Percentiles rank a stretch among this genome's conserved stretches.
Evolutionary conservation across 169 alveolate genomes (phyloP).

Genomic region (Plasmodium knowlesi): DNA sequence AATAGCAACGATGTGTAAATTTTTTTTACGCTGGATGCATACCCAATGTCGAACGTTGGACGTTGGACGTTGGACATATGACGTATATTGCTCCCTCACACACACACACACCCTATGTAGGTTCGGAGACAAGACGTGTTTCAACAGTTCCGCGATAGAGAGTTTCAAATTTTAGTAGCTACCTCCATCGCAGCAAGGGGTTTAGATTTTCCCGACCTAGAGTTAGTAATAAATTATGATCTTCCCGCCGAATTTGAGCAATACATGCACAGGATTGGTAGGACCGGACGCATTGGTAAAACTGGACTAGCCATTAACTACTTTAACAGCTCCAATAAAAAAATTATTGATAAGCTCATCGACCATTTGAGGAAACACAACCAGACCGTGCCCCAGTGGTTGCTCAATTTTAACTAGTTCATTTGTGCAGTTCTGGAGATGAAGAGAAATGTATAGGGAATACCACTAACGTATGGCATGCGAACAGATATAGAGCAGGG

Average conservation of each 20-base stretch:
- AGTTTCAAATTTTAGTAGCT: conserved; percentile 94
- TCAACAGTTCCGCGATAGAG: conserved; percentile 15
- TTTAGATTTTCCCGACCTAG: conserved; percentile 94
- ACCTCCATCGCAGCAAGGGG: conserved; percentile 99
- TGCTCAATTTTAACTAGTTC: conserved; percentile 34
- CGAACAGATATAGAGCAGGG: background rate
- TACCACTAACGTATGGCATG: background rate
- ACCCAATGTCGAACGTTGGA: no score
- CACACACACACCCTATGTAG: background rate
- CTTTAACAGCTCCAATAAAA: conserved; percentile 90
- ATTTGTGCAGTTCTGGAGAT: background rate
- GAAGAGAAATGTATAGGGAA: background rate
- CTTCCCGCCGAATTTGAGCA: conserved; percentile 99
- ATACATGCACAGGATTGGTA: conserved; percentile 99
- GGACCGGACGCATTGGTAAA: conserved; percentile 99
- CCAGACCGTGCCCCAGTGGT: conserved; percentile 84
- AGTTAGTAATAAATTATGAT: conserved; percentile 95
- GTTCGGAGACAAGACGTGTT: conserved; percentile 28
- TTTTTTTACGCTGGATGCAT: background rate
- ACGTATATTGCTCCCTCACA: no score
- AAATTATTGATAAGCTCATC: conserved; percentile 88
- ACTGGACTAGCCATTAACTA: conserved; percentile 97
- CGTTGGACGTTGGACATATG: no score
- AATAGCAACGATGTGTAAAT: background rate
- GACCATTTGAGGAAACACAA: conserved; percentile 82